phyloP scores from a whole-genome alignment of 1,284 basidiomycete genomes.

The Uromyces viciae-fabae region DNA sequence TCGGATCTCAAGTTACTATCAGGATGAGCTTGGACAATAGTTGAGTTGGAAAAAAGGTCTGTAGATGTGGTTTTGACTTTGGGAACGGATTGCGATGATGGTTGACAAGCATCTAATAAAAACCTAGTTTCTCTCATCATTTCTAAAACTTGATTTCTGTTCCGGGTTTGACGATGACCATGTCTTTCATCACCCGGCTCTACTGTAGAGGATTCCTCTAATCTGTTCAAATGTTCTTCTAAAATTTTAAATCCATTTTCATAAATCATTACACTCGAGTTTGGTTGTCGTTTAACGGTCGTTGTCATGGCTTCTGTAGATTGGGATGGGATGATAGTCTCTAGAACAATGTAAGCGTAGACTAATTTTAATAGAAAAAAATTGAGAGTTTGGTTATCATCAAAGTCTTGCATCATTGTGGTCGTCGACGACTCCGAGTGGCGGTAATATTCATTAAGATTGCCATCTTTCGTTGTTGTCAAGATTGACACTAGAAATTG shows the following conservation, averaged over 20 bases:
- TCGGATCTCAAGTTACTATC: background rate
- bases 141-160: slow-evolving; percentile 34
- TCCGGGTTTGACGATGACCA: too few species aligned
- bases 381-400: background rate
- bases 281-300: background rate
- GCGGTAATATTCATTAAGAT: background rate
- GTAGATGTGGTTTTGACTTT: background rate
- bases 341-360: slow-evolving; percentile 3
- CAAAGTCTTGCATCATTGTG: too few species aligned
- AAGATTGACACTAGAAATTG: slow-evolving; percentile 5
- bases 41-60: too few species aligned
- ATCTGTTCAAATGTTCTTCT: background rate
- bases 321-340: background rate
- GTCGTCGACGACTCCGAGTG: too few species aligned
- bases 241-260: background rate
- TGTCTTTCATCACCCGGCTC: background rate
- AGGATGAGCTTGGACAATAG: background rate
- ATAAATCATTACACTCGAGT: background rate
- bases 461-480: background rate
- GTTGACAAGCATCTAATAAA: slow-evolving; percentile 26
- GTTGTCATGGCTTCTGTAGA: background rate
- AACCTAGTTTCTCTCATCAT: slow-evolving; percentile 25
- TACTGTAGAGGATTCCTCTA: too few species aligned
- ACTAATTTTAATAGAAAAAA: slow-evolving; percentile 24
- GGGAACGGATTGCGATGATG: background rate